These are phyloP conservation scores for Hirschioporus abietinus DNA, from an alignment of 768 basidiomycete species.

Conservation along the genomic window DNA sequence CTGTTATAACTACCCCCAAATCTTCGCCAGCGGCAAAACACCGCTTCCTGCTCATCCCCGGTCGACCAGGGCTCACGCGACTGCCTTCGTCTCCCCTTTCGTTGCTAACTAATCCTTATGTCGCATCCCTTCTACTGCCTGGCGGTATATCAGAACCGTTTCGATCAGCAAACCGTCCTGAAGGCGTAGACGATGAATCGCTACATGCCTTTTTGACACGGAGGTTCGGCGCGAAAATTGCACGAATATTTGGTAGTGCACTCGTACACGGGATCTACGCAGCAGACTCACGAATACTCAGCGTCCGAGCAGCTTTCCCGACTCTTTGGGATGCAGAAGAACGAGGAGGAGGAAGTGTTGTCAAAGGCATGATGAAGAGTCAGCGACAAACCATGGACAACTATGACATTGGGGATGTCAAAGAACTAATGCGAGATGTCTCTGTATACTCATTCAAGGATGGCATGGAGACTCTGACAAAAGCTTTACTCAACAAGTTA, in stretches of 20 bases:
- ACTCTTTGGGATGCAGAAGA: constrained; percentile 66
- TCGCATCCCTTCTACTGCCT: constrained; percentile 43
- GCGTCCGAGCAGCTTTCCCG: constrained; percentile 74
- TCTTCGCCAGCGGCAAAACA: constrained; percentile 69
- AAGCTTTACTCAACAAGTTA: constrained; percentile 47
- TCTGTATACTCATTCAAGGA: constrained; percentile 80
- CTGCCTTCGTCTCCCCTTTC: constrained; percentile 40
- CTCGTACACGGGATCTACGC: constrained; percentile 93
- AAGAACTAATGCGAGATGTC: constrained; percentile 44
- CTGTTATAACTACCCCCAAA: constrained; percentile 62
- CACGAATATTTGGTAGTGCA: constrained; percentile 67
- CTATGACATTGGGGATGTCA: constrained; percentile 47
- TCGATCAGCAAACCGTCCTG: constrained; percentile 17
- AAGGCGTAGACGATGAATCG: constrained; percentile 57
- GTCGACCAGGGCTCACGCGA: constrained; percentile 42
- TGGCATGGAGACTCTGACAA: constrained; percentile 66
- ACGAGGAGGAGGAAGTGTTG: constrained; percentile 61
- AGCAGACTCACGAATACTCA: constrained; percentile 70
- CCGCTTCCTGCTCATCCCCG: constrained; percentile 64
- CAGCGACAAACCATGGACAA: constrained; percentile 17
- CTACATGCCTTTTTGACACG: constrained; percentile 73
- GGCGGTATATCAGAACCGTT: constrained; percentile 59
- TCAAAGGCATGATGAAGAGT: constrained; percentile 46
- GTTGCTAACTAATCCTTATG: constrained; percentile 27
- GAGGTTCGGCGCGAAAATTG: constrained; percentile 68